Conservation (phyloP, 805 yeast genomes). For the Candida nemodendra region DNA sequence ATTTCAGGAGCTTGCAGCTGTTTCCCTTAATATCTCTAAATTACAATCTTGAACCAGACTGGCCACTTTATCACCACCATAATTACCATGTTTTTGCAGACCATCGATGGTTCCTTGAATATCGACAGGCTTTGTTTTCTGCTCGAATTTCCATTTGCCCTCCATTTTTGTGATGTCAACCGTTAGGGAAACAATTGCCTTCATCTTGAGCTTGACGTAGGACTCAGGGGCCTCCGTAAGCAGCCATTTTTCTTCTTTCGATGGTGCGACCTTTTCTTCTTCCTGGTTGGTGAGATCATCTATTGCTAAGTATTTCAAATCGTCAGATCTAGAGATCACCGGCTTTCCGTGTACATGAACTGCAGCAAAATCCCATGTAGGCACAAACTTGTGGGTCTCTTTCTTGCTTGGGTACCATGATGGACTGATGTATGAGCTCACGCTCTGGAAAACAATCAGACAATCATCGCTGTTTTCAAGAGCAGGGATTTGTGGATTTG, state of each 20-base stretch:
- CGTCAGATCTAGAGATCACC: slow-evolving; percentile 42
- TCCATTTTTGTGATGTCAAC: slow-evolving; percentile 46
- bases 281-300: slow-evolving; percentile 44
- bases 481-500: slow-evolving; percentile 48
- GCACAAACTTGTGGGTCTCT: slow-evolving; percentile 60
- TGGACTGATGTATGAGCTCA: slow-evolving; percentile 55
- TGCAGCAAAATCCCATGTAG: slow-evolving; percentile 66
- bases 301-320: slow-evolving; percentile 46
- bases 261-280: slow-evolving; percentile 40
- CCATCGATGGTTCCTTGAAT: slow-evolving; percentile 53
- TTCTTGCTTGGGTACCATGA: slow-evolving; percentile 57
- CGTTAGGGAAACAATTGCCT: slow-evolving; percentile 55
- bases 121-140: slow-evolving; percentile 43
- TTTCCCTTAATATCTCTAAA: too few species aligned
- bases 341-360: slow-evolving; percentile 57
- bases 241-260: slow-evolving; percentile 43
- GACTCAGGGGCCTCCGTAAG: slow-evolving; percentile 56
- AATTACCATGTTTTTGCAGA: neutral
- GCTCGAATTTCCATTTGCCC: slow-evolving; percentile 60
- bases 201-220: slow-evolving; percentile 42
- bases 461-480: slow-evolving; percentile 39
- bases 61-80: neutral
- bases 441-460: slow-evolving; percentile 51
- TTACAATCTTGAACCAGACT: neutral
- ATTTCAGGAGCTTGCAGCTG: too few species aligned